These are phyloP conservation scores for Hypholoma sublateritium DNA, from an alignment of 768 basidiomycete genomes.

Conservation along the genomic window DNA sequence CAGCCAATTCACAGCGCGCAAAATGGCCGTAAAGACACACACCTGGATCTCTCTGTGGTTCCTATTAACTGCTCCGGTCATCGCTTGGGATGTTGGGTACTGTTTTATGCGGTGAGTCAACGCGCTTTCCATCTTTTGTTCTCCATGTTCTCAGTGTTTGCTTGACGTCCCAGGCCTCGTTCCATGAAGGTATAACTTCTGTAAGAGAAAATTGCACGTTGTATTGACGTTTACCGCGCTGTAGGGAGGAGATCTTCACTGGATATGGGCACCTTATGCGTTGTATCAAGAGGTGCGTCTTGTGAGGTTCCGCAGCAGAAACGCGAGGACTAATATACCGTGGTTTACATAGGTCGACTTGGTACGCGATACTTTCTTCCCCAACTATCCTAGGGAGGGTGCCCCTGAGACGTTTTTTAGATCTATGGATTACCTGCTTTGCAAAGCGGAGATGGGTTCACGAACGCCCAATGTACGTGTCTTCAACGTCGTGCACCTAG, in stretches of 20 bases:
- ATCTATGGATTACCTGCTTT: conserved; percentile 73
- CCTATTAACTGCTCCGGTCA: conserved; percentile 57
- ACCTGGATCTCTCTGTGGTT: conserved; percentile 72
- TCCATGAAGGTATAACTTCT: conserved; percentile 59
- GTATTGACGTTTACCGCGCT: background rate
- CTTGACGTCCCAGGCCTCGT: conserved; percentile 54
- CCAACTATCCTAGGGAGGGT: background rate
- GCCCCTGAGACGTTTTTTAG: conserved; percentile 28
- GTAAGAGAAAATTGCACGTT: background rate
- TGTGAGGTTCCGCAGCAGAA: background rate
- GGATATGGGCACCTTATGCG: conserved; percentile 87
- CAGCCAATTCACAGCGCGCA: background rate
- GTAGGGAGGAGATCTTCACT: conserved; percentile 83
- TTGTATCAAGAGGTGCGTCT: conserved; percentile 65
- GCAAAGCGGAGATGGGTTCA: conserved; percentile 72
- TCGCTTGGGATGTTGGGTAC: conserved; percentile 81
- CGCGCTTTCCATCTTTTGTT: background rate
- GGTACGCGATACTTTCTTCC: conserved; percentile 19
- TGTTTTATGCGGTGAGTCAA: conserved; percentile 68
- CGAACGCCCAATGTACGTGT: conserved; percentile 76
- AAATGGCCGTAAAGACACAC: conserved; percentile 37
- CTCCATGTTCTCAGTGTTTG: background rate
- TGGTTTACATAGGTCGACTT: conserved; percentile 29
- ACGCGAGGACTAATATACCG: background rate
- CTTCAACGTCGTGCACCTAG: background rate